phyloP scores from a whole-genome alignment of 2,329 filamentous ascomycete genomes.

The Trichoderma atroviride region DNA sequence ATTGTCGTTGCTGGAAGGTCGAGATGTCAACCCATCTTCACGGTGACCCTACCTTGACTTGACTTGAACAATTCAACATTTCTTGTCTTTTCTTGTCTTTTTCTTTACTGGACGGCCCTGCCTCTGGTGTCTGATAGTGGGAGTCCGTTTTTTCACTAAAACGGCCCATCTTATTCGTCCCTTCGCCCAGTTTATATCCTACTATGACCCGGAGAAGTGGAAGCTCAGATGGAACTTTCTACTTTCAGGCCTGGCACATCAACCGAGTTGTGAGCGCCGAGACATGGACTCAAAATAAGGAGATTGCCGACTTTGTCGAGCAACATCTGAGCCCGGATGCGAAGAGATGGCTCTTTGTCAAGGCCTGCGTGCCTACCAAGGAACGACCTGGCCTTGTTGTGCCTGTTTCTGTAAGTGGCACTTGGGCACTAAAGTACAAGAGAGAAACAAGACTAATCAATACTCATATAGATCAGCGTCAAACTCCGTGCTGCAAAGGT shows the following conservation, averaged over 20 bases:
- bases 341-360: slow-evolving; percentile 25
- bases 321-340: slow-evolving; percentile 18
- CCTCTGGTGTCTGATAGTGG: neutral
- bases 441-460: neutral
- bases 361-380: slow-evolving; percentile 26
- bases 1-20: slow-evolving; percentile 2
- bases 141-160: slow-evolving; percentile 5
- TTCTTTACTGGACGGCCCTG: neutral
- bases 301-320: slow-evolving; percentile 26
- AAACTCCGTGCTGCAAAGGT: slow-evolving; percentile 23
- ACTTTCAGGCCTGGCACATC: slow-evolving; percentile 27
- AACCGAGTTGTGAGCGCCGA: slow-evolving; percentile 22
- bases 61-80: neutral
- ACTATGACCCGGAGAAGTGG: slow-evolving; percentile 25
- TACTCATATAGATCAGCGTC: slow-evolving; percentile 11
- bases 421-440: neutral
- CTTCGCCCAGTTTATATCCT: neutral
- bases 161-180: slow-evolving; percentile 1
- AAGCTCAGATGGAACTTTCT: slow-evolving; percentile 26
- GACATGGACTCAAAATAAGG: slow-evolving; percentile 26
- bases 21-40: slow-evolving; percentile 25
- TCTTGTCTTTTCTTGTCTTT: neutral
- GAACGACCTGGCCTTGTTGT: slow-evolving; percentile 18
- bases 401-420: slow-evolving; percentile 24
- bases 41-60: slow-evolving; percentile 8